These are phyloP conservation scores for Aspergillus intermedius DNA, from an alignment of 2,329 filamentous ascomycete genomes.

Conservation along the genomic window DNA sequence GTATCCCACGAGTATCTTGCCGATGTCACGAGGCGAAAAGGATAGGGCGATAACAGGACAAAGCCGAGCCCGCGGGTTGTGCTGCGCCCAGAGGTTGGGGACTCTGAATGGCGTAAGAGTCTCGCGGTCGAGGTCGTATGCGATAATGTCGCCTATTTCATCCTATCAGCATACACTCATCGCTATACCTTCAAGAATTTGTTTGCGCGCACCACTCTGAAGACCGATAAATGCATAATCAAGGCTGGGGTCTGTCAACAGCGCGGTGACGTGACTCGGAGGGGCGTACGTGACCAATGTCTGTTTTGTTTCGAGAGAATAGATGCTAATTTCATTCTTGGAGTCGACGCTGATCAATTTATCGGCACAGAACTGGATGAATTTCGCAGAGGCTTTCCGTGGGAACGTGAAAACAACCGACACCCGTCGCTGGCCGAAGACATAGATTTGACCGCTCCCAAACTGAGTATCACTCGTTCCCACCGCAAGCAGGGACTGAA, in stretches of 20 bases:
- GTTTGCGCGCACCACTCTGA: constrained; percentile 51
- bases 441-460: constrained; percentile 78
- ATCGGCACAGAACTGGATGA: constrained; percentile 77
- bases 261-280: constrained; percentile 64
- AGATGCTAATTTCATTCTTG: constrained; percentile 78
- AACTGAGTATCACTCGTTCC: constrained; percentile 84
- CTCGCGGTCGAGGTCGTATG: constrained; percentile 87
- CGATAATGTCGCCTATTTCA: constrained; percentile 64
- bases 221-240: constrained; percentile 89
- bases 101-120: constrained; percentile 70
- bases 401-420: constrained; percentile 66
- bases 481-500: constrained; percentile 87
- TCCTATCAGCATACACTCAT: not conserved
- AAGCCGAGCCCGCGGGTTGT: constrained; percentile 60
- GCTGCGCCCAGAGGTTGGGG: constrained; percentile 77
- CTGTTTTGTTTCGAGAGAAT: constrained; percentile 66
- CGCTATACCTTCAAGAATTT: not conserved
- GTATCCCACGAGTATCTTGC: constrained; percentile 87
- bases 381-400: constrained; percentile 66
- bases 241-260: constrained; percentile 80
- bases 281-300: constrained; percentile 65
- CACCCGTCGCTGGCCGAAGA: constrained; percentile 78
- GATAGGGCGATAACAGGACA: constrained; percentile 68
- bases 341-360: constrained; percentile 78
- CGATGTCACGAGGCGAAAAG: constrained; percentile 86